Base-by-base conservation (phyloP, 2,329 filamentous ascomycete species). In the Neofusicoccum parvum region DNA sequence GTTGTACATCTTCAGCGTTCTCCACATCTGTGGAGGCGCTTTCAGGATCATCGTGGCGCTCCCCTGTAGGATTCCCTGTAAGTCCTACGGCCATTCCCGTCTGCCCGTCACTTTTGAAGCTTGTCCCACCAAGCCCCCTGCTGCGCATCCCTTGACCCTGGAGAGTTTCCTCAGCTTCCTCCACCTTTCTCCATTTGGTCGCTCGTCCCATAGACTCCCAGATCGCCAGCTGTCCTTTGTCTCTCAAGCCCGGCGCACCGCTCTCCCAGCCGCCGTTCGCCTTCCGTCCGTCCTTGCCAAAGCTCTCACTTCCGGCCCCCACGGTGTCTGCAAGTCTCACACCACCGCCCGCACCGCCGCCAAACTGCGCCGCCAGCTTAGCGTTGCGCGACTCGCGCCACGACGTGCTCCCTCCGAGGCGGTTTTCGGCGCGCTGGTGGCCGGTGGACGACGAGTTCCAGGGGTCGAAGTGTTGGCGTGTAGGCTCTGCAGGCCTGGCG, bases 361-460 rank as follows among this genome's bases (percentile, higher is more conserved):
- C 79, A 75, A 92, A 92, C 75, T 96, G 92, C 72, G 83, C 82
- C 53, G 84, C 82, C 45, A 96, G 82, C 78, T 94, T 95, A 63
- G 82, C 77, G 50, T 83, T 86, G 48, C 92, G 86, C 14, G 87
- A 90, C 59, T 88, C 83, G 27, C 91, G 88, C 92, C 92, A 96
- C 73, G 86, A 84, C 69, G 81, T 88, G 70, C 83, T 85, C 27
- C 85, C 85, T 1, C 86, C 85, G 1, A 90, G 83, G 3, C 81
- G 79, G 66, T 87, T 88, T 67, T 94, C 90, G 48, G 91, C 87
- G 46, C 88, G 85, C 78, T 96, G 93, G 75, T 97, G 92, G 51
- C 92, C 92, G 0, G 90, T 89, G 5, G 89, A 88, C 12, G 88
- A 87, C 14, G 88, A 89, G 78, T 92, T 92, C 88, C 88, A 91